phyloP scores from a whole-genome alignment of 257 asterid genomes.

The Orobanche coerulescens region DNA sequence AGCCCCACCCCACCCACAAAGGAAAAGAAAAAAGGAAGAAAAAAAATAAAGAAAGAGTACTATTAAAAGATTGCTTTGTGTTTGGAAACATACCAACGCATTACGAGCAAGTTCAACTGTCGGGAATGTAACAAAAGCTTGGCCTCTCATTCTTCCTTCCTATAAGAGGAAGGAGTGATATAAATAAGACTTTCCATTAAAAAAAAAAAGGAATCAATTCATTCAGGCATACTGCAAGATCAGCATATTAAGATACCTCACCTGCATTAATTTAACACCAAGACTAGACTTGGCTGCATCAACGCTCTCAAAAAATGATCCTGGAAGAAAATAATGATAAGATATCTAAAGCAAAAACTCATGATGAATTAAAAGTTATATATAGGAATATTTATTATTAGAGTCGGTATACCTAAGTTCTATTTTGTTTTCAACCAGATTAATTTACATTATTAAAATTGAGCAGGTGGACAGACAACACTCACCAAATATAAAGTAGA shows the following conservation, averaged over 20 bases:
- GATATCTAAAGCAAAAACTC: constrained; percentile 9
- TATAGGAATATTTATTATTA: background rate
- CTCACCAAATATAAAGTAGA: constrained; percentile 81
- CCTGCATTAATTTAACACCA: constrained; percentile 88
- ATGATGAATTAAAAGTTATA: background rate
- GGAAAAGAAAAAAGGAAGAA: background rate
- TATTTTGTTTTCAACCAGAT: background rate
- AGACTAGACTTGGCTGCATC: constrained; percentile 71
- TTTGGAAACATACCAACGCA: constrained; percentile 56
- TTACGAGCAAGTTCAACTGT: constrained; percentile 72
- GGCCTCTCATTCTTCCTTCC: constrained; percentile 99
- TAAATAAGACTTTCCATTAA: background rate
- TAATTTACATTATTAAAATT: background rate
- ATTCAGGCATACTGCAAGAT: background rate
- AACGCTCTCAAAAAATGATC: constrained; percentile 71
- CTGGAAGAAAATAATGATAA: constrained; percentile 33
- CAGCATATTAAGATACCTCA: constrained; percentile 10
- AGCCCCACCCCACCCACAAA: too few relatives aligned
- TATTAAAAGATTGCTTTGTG: background rate
- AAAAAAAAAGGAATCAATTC: background rate
- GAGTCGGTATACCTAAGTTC: background rate
- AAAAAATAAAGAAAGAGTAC: background rate
- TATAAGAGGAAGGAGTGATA: constrained; percentile 17
- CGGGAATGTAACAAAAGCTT: constrained; percentile 91
- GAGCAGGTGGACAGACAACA: constrained; percentile 8